A percentile compares a stretch with the other conserved stretches of the same genome.
These are phyloP conservation scores for Dictyostelium citrinum DNA, from an alignment of 78 protist genomes.

Conservation along the genomic window DNA sequence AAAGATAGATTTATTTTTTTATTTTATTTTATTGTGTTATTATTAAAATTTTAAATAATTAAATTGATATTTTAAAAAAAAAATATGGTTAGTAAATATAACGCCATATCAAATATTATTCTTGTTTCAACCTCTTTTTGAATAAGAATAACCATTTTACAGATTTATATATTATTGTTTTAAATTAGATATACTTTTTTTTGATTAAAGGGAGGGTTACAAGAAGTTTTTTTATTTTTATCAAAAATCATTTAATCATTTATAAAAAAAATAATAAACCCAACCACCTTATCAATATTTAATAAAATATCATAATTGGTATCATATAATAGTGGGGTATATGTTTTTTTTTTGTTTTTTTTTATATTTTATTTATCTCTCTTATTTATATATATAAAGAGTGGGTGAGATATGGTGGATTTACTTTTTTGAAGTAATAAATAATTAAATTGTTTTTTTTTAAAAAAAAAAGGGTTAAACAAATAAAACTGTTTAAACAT, in stretches of 20 bases:
- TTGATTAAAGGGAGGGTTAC: neutral
- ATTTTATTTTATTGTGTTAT: neutral
- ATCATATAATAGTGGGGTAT: neutral
- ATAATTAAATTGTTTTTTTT: neutral
- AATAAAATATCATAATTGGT: neutral
- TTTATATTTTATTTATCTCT: neutral
- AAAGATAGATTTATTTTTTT: neutral
- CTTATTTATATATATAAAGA: neutral
- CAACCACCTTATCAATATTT: neutral
- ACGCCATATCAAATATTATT: neutral
- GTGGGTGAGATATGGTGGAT: neutral
- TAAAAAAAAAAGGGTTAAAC: neutral
- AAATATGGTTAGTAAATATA: neutral
- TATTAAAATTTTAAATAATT: too few species aligned
- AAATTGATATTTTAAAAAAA: too few species aligned
- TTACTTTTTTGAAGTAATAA: neutral
- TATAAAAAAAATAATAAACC: neutral
- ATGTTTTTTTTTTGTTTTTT: too few species aligned
- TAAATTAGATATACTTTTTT: neutral
- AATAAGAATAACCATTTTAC: neutral
- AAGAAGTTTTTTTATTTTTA: neutral
- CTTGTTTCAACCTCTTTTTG: neutral
- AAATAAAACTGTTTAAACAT: neutral
- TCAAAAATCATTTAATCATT: neutral
- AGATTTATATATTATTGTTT: neutral